These are phyloP conservation scores for Paramyrothecium sp. DNA, from an alignment of 2,329 filamentous ascomycete genomes.

Conservation along the genomic window DNA sequence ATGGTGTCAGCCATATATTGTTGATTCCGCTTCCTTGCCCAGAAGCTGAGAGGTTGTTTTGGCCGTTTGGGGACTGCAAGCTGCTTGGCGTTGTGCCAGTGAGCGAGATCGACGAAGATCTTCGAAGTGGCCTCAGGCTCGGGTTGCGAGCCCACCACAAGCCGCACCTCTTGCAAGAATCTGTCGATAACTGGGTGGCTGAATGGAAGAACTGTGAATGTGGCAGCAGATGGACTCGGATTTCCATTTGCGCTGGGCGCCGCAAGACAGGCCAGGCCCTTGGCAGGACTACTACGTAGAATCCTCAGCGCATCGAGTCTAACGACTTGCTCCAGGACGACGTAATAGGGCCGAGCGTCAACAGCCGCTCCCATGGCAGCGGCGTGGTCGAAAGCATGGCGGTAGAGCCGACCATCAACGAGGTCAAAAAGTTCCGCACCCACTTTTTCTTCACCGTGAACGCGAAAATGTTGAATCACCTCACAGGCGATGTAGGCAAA, in stretches of 20 bases:
- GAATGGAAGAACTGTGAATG: slow-evolving; percentile 40
- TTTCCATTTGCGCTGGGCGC: neutral
- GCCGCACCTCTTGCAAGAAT: slow-evolving; percentile 40
- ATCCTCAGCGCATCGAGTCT: neutral
- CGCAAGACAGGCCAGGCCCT: neutral
- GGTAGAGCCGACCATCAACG: slow-evolving; percentile 28
- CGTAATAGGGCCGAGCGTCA: neutral
- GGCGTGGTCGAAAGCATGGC: slow-evolving; percentile 10
- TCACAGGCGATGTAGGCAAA: slow-evolving; percentile 20
- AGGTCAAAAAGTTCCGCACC: slow-evolving; percentile 29
- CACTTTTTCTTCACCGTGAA: neutral
- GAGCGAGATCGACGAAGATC: slow-evolving; percentile 47
- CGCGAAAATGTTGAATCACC: slow-evolving; percentile 7
- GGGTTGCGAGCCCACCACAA: slow-evolving; percentile 28
- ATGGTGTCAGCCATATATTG: slow-evolving; percentile 66
- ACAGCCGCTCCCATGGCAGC: slow-evolving; percentile 3
- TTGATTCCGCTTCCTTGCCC: slow-evolving; percentile 52
- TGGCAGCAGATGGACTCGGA: neutral
- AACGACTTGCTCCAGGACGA: slow-evolving; percentile 1
- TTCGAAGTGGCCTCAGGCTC: slow-evolving; percentile 21
- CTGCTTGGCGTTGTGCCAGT: slow-evolving; percentile 63
- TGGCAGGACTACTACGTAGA: neutral
- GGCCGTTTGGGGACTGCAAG: slow-evolving; percentile 39
- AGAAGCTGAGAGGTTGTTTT: slow-evolving; percentile 20
- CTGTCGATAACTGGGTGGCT: slow-evolving; percentile 43